A percentile compares a stretch with the other conserved stretches of the same genome.
Conservation (phyloP, 352 stramenopile genomes). For the Globisporangium irregulare region DNA sequence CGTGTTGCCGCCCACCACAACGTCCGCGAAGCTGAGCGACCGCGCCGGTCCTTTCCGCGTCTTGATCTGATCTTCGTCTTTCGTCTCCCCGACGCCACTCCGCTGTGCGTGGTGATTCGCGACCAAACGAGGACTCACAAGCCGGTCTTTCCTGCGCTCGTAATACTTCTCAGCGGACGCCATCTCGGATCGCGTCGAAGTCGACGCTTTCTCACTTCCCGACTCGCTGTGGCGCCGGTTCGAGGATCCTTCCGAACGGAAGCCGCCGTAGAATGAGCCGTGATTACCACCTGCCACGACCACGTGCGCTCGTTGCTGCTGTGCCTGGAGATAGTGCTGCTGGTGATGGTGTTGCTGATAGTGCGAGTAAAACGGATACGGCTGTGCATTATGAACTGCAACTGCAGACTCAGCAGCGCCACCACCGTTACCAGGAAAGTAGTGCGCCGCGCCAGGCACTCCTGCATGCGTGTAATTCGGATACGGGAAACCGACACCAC, state of each 20-base stretch:
- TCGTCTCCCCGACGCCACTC: conserved; percentile 18
- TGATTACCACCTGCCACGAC: conserved; percentile 9
- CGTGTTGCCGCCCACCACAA: conserved; percentile 60
- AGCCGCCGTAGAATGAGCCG: conserved; percentile 2
- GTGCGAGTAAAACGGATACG: conserved; percentile 21
- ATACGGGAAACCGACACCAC: conserved; percentile 17
- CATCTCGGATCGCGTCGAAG: conserved; percentile 46
- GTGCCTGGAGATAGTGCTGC: conserved; percentile 23
- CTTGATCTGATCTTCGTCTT: conserved; percentile 23
- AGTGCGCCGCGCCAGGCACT: conserved; percentile 17
- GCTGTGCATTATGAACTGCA: conserved; percentile 1
- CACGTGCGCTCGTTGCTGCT: conserved; percentile 27
- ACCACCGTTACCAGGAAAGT: conserved; percentile 10
- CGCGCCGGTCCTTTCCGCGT: conserved; percentile 64
- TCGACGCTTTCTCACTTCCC: conserved; percentile 45
- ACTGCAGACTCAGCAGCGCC: conserved; percentile 10
- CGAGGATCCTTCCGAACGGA: conserved; percentile 23
- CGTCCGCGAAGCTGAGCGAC: conserved; percentile 85
- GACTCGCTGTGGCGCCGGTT: conserved; percentile 69
- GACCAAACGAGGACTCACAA: conserved; percentile 46
- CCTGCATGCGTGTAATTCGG: conserved; percentile 19
- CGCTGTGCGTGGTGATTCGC: conserved; percentile 21
- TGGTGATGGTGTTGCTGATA: conserved; percentile 27
- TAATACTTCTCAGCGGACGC: conserved; percentile 47
- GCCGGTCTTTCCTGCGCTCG: conserved; percentile 31